These are phyloP conservation scores for Candida tammaniensis DNA, from an alignment of 805 yeast species.

Conservation along the genomic window DNA sequence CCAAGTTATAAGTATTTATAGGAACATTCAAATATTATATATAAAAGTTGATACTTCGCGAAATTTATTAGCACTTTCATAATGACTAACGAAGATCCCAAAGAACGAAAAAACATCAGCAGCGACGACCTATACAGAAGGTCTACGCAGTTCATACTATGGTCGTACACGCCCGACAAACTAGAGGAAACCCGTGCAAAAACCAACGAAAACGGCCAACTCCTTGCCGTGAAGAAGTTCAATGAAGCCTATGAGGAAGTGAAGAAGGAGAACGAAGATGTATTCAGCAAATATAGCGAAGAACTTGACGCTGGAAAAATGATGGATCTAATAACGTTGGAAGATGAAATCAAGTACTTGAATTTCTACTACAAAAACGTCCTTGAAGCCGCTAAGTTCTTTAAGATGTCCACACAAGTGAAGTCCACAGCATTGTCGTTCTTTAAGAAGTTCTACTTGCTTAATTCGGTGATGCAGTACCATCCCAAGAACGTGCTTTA, in stretches of 20 bases:
- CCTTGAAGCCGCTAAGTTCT: conserved; percentile 64
- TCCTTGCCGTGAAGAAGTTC: conserved; percentile 31
- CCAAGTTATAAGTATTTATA: not conserved
- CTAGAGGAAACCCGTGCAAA: conserved; percentile 47
- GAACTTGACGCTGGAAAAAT: conserved; percentile 28
- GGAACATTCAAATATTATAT: no score
- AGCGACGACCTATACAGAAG: conserved; percentile 87
- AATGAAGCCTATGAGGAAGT: conserved; percentile 18
- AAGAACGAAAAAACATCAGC: conserved; percentile 34
- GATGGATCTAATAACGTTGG: conserved; percentile 49
- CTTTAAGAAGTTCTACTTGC: conserved; percentile 75
- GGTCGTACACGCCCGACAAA: conserved; percentile 75
- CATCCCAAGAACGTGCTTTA: conserved; percentile 80
- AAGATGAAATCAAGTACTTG: conserved; percentile 71
- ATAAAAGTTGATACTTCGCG: no score
- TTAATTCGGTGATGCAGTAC: conserved; percentile 78
- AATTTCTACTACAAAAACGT: conserved; percentile 71
- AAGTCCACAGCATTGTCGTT: conserved; percentile 83
- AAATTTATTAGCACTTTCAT: no score
- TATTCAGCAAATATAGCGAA: conserved; percentile 26
- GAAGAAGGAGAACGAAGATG: conserved; percentile 22
- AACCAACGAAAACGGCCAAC: conserved; percentile 56
- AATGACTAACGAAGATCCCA: not conserved
- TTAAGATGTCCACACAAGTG: conserved; percentile 85
- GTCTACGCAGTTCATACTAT: conserved; percentile 75